Evolutionary conservation across 2,329 filamentous ascomycete genomes (phyloP), one percentile per base, ranked within the genome.

Genomic region (Talaromyces sp.): DNA sequence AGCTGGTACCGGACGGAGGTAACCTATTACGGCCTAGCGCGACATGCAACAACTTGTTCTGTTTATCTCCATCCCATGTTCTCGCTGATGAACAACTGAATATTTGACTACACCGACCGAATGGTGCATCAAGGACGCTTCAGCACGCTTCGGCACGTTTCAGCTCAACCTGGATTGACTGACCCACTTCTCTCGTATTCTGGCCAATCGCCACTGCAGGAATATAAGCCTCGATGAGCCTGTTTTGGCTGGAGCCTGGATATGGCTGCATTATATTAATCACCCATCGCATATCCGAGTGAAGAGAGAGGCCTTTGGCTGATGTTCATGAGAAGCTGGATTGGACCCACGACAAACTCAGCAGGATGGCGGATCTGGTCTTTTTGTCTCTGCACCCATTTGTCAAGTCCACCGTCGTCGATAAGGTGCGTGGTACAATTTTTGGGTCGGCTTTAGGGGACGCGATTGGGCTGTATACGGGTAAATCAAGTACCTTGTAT

Each of bases 381-480:
- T 72, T 73, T 52, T 64, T 72, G 23, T 56, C 65, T 36, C 54
- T 64, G 4, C 75, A 75, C 57, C 71, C 68, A 0, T 75, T 72
- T 56, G 67, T 72, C 5, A 66, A 61, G 56, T 59, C 65, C 34
- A 70, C 68, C n/a, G 65, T 71, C 4, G 59, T 72, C 18, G 73
- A 76, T 61, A 76, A 75, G 63, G 74, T 82, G 51, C 69, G 76
- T 33, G 82, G 82, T 53, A 75, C 75, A 53, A 72, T 84, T 33
- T 68, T 84, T 59, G 83, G 81, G 28, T 82, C 81, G 23, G 82
- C 82, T 3, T 72, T 85, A 7, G 83, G 83, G 31, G 82, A 85
- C 66, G 78, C 82, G 23, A 81, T 84, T 61, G 82, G 82, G 2
- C 67, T 85, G 6, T 85, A 85, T 68, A 85, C 83, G 7, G 68